A percentile compares a stretch with the other conserved stretches of the same genome.
Evolutionary conservation across 305 asterid genomes (phyloP).

Genomic region (Ajuga reptans): DNA sequence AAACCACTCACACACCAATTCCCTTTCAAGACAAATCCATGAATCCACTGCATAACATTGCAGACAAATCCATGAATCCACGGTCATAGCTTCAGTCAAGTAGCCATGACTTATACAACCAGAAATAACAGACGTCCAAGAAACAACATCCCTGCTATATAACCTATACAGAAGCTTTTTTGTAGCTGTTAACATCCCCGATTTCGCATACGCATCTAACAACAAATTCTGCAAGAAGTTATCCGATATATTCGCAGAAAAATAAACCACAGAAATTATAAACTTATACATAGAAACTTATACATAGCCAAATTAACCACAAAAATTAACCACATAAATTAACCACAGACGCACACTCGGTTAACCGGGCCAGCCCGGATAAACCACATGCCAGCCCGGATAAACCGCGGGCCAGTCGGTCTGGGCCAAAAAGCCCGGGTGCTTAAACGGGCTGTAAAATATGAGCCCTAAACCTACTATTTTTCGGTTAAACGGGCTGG

Average conservation of each 20-base stretch:
- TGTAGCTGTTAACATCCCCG: constrained; percentile 25
- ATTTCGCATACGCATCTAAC: constrained; percentile 37
- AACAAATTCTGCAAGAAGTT: constrained; percentile 32
- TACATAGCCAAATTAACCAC: too few relatives aligned
- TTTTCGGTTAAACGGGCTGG: too few relatives aligned
- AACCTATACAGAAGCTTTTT: constrained; percentile 23
- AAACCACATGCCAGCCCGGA: too few relatives aligned
- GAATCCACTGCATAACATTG: constrained; percentile 30
- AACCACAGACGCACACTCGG: too few relatives aligned
- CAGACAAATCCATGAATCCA: constrained; percentile 20
- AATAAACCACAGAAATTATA: too few relatives aligned
- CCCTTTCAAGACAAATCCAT: constrained; percentile 35
- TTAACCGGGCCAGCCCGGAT: too few relatives aligned
- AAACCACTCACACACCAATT: constrained; percentile 25
- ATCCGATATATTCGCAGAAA: constrained; percentile 22
- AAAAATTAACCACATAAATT: too few relatives aligned
- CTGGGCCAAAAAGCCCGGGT: too few relatives aligned
- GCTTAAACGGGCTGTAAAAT: too few relatives aligned
- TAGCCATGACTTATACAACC: constrained; percentile 27
- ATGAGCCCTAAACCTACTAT: too few relatives aligned
- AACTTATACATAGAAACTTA: too few relatives aligned
- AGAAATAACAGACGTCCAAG: constrained; percentile 43
- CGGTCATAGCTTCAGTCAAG: constrained; percentile 17
- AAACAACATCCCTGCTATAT: constrained; percentile 33
- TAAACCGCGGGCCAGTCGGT: too few relatives aligned